phyloP scores from a whole-genome alignment of 2,329 filamentous ascomycete genomes.

The Ophiognomonia clavigignenti-juglandacearum region DNA sequence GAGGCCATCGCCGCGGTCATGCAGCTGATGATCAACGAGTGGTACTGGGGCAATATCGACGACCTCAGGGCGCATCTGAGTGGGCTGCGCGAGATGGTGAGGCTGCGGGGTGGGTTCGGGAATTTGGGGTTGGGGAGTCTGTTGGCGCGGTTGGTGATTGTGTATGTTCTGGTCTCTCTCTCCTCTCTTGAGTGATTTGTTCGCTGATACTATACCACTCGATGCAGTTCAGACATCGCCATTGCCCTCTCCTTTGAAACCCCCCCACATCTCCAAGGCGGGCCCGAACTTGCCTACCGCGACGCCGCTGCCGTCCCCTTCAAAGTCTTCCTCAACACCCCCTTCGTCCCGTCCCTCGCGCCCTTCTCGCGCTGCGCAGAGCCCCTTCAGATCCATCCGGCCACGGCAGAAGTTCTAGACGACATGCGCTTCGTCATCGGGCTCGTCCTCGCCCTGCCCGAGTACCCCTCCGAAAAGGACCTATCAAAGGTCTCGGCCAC shows the following conservation, averaged over 20 bases:
- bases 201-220: background rate
- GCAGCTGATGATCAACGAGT: constrained; percentile 46
- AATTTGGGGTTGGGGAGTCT: constrained; percentile 41
- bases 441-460: constrained; percentile 35
- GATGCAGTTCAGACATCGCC: constrained; percentile 37
- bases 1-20: constrained; percentile 42
- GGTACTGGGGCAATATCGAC: constrained; percentile 46
- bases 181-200: background rate
- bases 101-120: constrained; percentile 39
- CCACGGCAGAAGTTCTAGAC: constrained; percentile 46
- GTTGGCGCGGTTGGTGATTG: constrained; percentile 42
- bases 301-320: constrained; percentile 33
- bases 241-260: constrained; percentile 45
- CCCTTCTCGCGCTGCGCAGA: constrained; percentile 37
- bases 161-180: constrained; percentile 29
- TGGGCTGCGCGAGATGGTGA: constrained; percentile 44
- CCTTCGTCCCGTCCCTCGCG: constrained; percentile 37
- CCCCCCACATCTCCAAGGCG: constrained; percentile 35
- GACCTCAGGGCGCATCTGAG: constrained; percentile 41
- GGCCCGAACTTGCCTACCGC: constrained; percentile 35
- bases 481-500: constrained; percentile 33
- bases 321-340: constrained; percentile 41
- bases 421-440: constrained; percentile 44
- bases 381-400: constrained; percentile 38
- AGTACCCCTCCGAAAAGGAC: constrained; percentile 28